Percentiles rank a stretch among this genome's conserved stretches.
These are phyloP conservation scores for Cucurbita ficifolia DNA, from an alignment of 306 rosid species.

Conservation along the genomic window DNA sequence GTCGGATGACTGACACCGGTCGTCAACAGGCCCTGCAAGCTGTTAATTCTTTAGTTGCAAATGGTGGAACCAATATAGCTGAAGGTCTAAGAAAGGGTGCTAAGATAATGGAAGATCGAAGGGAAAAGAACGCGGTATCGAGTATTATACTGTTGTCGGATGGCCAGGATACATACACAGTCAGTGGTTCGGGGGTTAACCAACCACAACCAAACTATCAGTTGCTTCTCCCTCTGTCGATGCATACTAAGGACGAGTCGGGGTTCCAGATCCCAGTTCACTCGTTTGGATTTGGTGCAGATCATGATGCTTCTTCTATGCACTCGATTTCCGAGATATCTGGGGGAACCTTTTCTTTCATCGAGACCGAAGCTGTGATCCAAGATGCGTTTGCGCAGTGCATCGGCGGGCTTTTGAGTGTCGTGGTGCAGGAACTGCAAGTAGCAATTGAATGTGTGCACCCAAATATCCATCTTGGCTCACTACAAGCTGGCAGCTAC, in stretches of 20 bases:
- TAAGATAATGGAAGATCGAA: slow-evolving; percentile 82
- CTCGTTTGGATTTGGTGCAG: slow-evolving; percentile 87
- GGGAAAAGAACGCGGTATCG: slow-evolving; percentile 76
- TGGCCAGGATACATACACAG: slow-evolving; percentile 92
- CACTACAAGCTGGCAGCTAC: slow-evolving; percentile 82
- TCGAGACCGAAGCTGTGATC: slow-evolving; percentile 77
- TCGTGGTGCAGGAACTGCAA: slow-evolving; percentile 78
- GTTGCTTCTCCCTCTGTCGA: slow-evolving; percentile 67
- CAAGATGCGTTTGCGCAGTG: slow-evolving; percentile 99
- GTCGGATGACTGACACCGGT: slow-evolving; percentile 70
- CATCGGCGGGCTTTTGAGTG: slow-evolving; percentile 93
- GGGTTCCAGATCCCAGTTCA: slow-evolving; percentile 92
- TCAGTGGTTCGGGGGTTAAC: slow-evolving; percentile 39
- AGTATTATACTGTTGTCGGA: slow-evolving; percentile 78
- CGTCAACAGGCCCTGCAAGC: slow-evolving; percentile 86
- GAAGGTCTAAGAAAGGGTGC: slow-evolving; percentile 94
- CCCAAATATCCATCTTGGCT: slow-evolving; percentile 28
- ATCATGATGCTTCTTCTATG: slow-evolving; percentile 89
- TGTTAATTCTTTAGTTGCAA: slow-evolving; percentile 91
- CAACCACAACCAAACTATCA: slow-evolving; percentile 60
- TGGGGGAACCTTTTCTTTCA: slow-evolving; percentile 96
- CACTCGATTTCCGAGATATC: slow-evolving; percentile 89
- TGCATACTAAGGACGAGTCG: slow-evolving; percentile 37
- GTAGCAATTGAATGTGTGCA: slow-evolving; percentile 60
- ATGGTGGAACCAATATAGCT: slow-evolving; percentile 94